Evolutionary conservation across 106 monocot genomes (phyloP).

Genomic region (Triglochin maritima): DNA sequence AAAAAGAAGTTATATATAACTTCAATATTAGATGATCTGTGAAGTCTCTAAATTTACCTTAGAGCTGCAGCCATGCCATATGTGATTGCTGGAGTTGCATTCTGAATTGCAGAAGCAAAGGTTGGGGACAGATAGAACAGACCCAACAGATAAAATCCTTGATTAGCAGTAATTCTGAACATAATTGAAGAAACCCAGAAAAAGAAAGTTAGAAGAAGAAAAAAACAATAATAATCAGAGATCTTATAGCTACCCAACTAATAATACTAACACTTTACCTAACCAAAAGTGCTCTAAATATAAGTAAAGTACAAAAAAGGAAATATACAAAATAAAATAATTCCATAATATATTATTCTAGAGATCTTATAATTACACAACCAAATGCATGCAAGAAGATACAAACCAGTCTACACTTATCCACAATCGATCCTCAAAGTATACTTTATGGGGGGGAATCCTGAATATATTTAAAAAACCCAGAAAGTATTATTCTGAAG

Average conservation of each 20-base stretch:
- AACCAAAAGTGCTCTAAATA: no score
- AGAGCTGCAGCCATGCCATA: slow-evolving; percentile 70
- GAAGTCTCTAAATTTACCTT: slow-evolving; percentile 16
- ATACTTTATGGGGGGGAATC: no score
- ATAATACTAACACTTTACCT: no score
- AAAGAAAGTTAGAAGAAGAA: no score
- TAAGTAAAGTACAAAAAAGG: no score
- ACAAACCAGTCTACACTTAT: no score
- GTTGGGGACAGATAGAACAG: slow-evolving; percentile 71
- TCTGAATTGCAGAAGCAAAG: slow-evolving; percentile 84
- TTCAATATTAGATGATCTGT: background rate
- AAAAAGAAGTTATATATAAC: background rate
- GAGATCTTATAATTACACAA: background rate
- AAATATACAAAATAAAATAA: background rate
- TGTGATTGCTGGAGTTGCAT: slow-evolving; percentile 63
- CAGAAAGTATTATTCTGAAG: no score
- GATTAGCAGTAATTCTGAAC: slow-evolving; percentile 63
- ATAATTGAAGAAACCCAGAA: background rate
- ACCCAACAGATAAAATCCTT: slow-evolving; percentile 74
- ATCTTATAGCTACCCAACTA: no score
- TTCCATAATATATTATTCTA: background rate
- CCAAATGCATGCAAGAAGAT: background rate
- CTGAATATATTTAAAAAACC: no score
- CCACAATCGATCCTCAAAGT: no score
- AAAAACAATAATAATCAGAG: no score